A percentile compares a stretch with the other conserved stretches of the same genome.
phyloP scores from a whole-genome alignment of 495 filamentous ascomycete species.

The Aspergillus cavernicola region DNA sequence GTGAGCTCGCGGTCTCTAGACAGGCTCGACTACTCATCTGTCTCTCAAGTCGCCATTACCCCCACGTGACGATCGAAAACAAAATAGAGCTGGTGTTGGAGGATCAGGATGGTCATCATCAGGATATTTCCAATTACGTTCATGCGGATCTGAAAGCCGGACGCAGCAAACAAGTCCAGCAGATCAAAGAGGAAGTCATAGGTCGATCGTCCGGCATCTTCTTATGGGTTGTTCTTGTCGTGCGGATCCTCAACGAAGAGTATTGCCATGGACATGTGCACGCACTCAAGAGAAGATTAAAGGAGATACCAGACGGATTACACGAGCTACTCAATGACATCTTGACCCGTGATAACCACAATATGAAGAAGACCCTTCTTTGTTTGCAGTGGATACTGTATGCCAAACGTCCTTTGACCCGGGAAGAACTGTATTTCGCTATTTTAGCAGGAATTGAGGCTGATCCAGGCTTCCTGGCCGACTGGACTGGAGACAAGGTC shows the following conservation, averaged over 20 bases:
- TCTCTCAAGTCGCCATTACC: conserved; percentile 51
- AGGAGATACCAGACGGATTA: conserved; percentile 31
- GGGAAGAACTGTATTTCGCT: conserved; percentile 31
- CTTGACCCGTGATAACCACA: conserved; percentile 23
- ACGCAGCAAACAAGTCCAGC: conserved; percentile 3
- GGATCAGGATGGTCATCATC: conserved; percentile 21
- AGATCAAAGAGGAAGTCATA: conserved; percentile 25
- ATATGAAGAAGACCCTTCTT: conserved; percentile 22
- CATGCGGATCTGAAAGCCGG: conserved; percentile 22
- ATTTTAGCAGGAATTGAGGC: conserved; percentile 15
- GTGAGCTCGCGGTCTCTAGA: conserved; percentile 14
- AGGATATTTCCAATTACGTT: conserved; percentile 27
- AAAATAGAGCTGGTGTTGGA: conserved; percentile 27
- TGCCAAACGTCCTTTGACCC: conserved; percentile 26
- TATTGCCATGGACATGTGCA: conserved; percentile 19
- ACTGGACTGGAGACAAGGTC: not conserved
- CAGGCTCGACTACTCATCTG: conserved; percentile 24
- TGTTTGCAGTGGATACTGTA: conserved; percentile 38
- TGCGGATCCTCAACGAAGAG: conserved; percentile 41
- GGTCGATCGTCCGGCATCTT: conserved; percentile 41
- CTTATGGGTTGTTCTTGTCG: conserved; percentile 47
- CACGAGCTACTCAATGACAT: conserved; percentile 37
- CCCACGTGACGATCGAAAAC: conserved; percentile 34
- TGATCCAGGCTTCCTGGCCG: not conserved
- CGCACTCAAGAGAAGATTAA: conserved; percentile 22